These are phyloP conservation scores for Symbiodinium pilosum DNA, from an alignment of 73 alveolate species.

Conservation along the genomic window DNA sequence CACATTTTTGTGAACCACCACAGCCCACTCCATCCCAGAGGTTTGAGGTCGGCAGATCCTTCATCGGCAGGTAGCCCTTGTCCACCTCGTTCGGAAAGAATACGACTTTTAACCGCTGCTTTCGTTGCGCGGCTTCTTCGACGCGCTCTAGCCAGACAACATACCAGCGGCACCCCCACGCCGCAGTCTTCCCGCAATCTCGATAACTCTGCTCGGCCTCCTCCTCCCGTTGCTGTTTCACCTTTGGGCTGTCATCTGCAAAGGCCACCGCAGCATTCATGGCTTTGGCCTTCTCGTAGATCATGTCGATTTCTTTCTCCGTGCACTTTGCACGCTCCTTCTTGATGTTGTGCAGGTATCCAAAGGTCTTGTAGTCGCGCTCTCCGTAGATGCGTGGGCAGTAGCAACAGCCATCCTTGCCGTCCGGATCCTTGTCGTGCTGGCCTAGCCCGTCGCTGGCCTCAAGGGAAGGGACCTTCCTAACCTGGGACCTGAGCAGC, in stretches of 20 bases:
- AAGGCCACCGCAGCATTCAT: not conserved
- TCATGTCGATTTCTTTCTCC: not conserved
- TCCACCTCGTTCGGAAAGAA: slow-evolving; percentile 17
- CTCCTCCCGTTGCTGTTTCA: not conserved
- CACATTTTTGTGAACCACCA: slow-evolving; percentile 24
- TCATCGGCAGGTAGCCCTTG: not conserved
- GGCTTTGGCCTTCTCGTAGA: not conserved
- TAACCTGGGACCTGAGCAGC: not conserved
- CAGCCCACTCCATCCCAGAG: slow-evolving; percentile 20
- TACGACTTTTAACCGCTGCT: slow-evolving; percentile 18
- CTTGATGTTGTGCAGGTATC: not conserved
- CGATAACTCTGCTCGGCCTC: not conserved
- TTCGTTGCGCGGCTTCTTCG: not conserved
- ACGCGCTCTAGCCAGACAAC: not conserved
- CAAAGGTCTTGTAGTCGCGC: not conserved
- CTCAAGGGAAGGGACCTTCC: not conserved
- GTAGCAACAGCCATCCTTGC: not conserved
- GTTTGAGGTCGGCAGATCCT: not conserved
- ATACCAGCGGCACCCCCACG: slow-evolving; percentile 22
- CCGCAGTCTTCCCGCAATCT: not conserved
- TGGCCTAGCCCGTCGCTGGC: not conserved
- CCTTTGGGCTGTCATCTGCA: not conserved
- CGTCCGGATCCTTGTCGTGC: not conserved
- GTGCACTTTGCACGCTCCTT: not conserved
- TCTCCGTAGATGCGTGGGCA: not conserved